Evolutionary conservation across 179 eudicot species (phyloP), one percentile per base, ranked within the genome.

Genomic region (Monotropa hypopitys): DNA sequence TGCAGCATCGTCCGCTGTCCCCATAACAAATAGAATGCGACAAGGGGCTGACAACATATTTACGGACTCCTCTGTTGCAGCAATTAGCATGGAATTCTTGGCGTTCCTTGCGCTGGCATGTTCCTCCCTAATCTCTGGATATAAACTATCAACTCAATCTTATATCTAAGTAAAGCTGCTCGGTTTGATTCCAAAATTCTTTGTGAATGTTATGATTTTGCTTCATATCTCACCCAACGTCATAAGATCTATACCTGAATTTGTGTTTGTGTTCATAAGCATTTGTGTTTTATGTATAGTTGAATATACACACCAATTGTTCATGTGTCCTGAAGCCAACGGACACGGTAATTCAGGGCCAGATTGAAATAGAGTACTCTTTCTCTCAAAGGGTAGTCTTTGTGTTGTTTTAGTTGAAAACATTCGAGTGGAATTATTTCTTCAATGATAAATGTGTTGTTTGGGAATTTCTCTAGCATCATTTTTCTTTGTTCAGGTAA

Each of bases 71-170:
- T 82, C 91, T 2, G 89, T 93, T 26, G 80, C 95, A 5, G 84
- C 97, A 56, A 92, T 94, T 30, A 88, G 89, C 87, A 92, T 94
- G 97, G 89, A 86, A 50, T 87, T 94, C 79, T 85, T 94, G 16
- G 97, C 97, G 23, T 94, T 94, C 84, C 9, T 88, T 10, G 77
- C 89, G 5, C 81, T 90, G 0, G 96, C 89, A 32, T 47, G 76
- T 28, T 92, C 97, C 2, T 84, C 97, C 38, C 53, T 90, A 61
- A 73, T 92, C 70, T 87, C 97, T 42, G 97, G 97, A 75, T 89
- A 87, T 77, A 92, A 90, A 85, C 93, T 94, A 54, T 88, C 91
- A 35, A 85, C 83, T 63, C 91, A 85, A 66, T 82, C 94, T 5
- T 84, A 81, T 30, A 80, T 92, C 35, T 88, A 71, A 84, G 18